These are phyloP conservation scores for Cichorium intybus DNA, from an alignment of 140 eudicot genomes.

Conservation along the genomic window DNA sequence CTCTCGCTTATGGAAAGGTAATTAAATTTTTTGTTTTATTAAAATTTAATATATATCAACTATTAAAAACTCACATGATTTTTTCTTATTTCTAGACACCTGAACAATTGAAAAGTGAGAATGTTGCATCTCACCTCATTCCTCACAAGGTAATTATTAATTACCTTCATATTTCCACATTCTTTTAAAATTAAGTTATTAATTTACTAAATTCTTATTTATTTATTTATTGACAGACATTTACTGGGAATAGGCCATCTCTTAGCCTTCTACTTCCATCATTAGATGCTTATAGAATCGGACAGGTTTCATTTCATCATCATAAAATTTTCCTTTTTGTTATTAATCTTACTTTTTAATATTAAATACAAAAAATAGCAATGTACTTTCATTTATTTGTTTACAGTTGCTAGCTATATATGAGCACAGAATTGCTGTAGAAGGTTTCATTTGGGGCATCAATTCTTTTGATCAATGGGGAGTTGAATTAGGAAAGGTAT, in stretches of 20 bases:
- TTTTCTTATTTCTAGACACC: conserved; percentile 61
- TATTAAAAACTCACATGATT: neutral
- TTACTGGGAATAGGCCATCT: conserved; percentile 96
- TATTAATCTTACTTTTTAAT: neutral
- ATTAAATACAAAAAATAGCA: too few species aligned
- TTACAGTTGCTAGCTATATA: conserved; percentile 82
- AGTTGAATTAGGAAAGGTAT: conserved; percentile 97
- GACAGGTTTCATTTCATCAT: conserved; percentile 70
- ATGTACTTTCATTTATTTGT: too few species aligned
- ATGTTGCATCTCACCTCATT: conserved; percentile 72
- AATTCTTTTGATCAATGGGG: conserved; percentile 99
- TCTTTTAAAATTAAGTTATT: conserved; percentile 9
- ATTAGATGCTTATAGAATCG: conserved; percentile 82
- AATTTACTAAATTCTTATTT: conserved; percentile 12
- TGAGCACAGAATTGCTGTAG: conserved; percentile 94
- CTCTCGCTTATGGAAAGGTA: conserved; percentile 99
- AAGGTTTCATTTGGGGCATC: conserved; percentile 97
- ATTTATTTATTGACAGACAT: conserved; percentile 55
- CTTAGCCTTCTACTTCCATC: conserved; percentile 93
- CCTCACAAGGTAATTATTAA: conserved; percentile 83
- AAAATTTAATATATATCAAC: neutral
- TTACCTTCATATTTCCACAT: neutral
- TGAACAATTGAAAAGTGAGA: conserved; percentile 79
- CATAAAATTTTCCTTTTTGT: neutral
- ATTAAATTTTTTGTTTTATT: neutral